Percentiles rank a stretch among this genome's conserved stretches.
phyloP scores from a whole-genome alignment of 78 protist genomes.

The Guillardia theta region DNA sequence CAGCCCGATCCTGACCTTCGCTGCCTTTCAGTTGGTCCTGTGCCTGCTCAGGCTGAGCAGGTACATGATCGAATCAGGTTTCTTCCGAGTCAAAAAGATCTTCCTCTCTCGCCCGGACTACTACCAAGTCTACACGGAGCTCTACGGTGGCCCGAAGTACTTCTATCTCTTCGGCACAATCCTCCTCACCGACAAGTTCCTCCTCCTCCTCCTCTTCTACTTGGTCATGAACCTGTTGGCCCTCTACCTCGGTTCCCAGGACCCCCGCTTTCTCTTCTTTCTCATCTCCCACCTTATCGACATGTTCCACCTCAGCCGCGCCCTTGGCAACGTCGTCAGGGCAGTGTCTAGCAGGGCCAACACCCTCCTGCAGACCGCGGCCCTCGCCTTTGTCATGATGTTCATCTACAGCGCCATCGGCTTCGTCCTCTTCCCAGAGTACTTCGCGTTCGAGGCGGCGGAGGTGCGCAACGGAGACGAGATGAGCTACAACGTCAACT shows the following conservation, averaged over 20 bases:
- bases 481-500: background rate
- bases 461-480: background rate
- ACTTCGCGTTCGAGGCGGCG: background rate
- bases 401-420: background rate
- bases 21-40: background rate
- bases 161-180: background rate
- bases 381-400: background rate
- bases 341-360: background rate
- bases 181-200: background rate
- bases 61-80: background rate
- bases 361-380: background rate
- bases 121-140: background rate
- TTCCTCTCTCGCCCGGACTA: background rate
- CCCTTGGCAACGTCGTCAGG: background rate
- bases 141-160: slow-evolving; percentile 3
- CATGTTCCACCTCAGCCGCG: slow-evolving; percentile 11
- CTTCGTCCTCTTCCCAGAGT: background rate
- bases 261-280: background rate
- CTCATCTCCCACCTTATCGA: background rate
- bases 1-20: background rate
- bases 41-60: background rate
- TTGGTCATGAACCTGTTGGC: background rate
- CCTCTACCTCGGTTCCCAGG: background rate
- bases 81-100: background rate
- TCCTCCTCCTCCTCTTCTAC: slow-evolving; percentile 7